A percentile compares a stretch with the other conserved stretches of the same genome.
phyloP scores from a whole-genome alignment of 495 filamentous ascomycete species.

The Sphaerosporella brunnea region DNA sequence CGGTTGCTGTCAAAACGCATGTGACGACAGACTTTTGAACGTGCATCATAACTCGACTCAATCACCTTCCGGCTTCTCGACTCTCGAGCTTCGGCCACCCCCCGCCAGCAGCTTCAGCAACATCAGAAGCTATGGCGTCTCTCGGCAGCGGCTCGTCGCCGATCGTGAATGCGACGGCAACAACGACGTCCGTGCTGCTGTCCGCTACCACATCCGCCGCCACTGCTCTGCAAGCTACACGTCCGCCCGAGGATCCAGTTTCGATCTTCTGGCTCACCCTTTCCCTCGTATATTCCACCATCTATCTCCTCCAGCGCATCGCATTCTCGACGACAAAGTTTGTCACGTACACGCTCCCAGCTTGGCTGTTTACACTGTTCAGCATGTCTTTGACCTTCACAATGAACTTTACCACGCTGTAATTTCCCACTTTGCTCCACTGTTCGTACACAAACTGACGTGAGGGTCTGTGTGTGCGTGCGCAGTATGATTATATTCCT shows the following conservation, averaged over 20 bases:
- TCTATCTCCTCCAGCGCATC: slow-evolving; percentile 51
- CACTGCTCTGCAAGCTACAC: not conserved
- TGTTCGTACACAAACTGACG: not conserved
- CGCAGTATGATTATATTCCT: slow-evolving; percentile 60
- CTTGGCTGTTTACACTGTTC: slow-evolving; percentile 79
- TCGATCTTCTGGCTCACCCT: slow-evolving; percentile 28
- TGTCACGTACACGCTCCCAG: slow-evolving; percentile 70
- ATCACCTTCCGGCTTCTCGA: too few relatives aligned
- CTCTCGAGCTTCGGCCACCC: too few relatives aligned
- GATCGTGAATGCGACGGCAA: not conserved
- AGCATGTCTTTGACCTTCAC: slow-evolving; percentile 93
- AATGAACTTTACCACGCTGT: slow-evolving; percentile 80
- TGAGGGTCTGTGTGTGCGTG: slow-evolving; percentile 18
- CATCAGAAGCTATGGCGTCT: too few relatives aligned
- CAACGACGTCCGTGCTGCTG: not conserved
- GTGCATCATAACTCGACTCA: too few relatives aligned
- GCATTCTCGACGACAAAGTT: slow-evolving; percentile 74
- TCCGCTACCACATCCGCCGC: not conserved
- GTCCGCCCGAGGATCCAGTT: not conserved
- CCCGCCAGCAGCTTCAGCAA: too few relatives aligned
- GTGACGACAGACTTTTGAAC: too few relatives aligned
- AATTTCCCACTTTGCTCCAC: too few relatives aligned
- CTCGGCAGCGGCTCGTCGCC: too few relatives aligned
- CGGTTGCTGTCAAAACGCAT: too few relatives aligned
- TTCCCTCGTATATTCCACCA: slow-evolving; percentile 31